Percentiles rank a stretch among this genome's conserved stretches.
phyloP scores from a whole-genome alignment of 345 rosid species.

The Camelina hispida region DNA sequence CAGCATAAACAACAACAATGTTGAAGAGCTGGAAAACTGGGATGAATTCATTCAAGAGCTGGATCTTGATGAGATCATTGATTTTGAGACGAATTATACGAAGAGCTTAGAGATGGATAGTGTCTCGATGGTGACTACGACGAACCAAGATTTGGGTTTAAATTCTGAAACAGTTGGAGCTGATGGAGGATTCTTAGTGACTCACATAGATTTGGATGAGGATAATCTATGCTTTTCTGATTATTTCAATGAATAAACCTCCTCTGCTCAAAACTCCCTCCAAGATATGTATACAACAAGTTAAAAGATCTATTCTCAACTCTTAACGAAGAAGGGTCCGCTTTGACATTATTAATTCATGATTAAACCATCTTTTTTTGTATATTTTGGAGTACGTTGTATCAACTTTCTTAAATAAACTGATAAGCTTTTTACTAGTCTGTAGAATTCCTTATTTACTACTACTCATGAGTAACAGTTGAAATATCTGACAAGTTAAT shows the following conservation, averaged over 20 bases:
- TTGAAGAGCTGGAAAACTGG: too few relatives aligned
- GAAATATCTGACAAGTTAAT: too few relatives aligned
- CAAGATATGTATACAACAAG: too few relatives aligned
- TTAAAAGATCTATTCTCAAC: too few relatives aligned
- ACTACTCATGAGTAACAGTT: too few relatives aligned
- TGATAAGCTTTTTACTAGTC: too few relatives aligned
- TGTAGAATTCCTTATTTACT: too few relatives aligned
- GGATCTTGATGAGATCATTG: not conserved
- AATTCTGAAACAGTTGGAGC: not conserved
- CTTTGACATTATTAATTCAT: not conserved
- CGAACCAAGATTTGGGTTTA: too few relatives aligned
- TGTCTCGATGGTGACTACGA: not conserved
- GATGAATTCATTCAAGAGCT: not conserved
- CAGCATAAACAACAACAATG: not conserved
- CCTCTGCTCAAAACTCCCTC: not conserved
- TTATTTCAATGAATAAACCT: too few relatives aligned
- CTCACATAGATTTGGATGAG: not conserved
- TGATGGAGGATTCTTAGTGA: not conserved
- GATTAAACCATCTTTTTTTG: too few relatives aligned
- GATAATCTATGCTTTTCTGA: not conserved
- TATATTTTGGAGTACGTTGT: too few relatives aligned
- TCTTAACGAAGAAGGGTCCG: not conserved
- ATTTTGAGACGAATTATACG: not conserved
- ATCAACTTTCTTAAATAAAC: too few relatives aligned
- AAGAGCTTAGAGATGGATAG: not conserved